A percentile compares a stretch with the other conserved stretches of the same genome.
Conservation (phyloP, 2,329 filamentous ascomycete genomes). For the Lachnellula arida region DNA sequence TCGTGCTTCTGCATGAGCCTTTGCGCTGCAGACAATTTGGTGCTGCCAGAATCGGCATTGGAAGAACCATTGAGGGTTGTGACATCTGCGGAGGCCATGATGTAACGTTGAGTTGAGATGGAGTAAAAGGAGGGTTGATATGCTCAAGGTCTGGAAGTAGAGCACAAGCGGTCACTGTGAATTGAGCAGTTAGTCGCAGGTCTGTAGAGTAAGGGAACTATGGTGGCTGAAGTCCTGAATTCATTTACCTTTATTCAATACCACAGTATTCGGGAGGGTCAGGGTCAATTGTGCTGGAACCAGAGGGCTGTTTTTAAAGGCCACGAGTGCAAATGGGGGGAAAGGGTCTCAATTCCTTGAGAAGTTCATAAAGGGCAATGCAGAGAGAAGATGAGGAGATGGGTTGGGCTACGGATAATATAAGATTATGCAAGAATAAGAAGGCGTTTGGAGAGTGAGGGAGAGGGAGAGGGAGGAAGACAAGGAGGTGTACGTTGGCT, state of each 20-base stretch:
- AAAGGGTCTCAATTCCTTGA: conserved; percentile 16
- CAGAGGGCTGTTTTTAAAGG: conserved; percentile 15
- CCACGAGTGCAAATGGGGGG: conserved; percentile 24
- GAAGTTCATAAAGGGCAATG: conserved; percentile 26
- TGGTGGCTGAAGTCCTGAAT: neutral
- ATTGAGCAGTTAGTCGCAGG: neutral
- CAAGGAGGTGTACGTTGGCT: neutral
- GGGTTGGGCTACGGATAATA: conserved; percentile 3
- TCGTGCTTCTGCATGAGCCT: conserved; percentile 62
- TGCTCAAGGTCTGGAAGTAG: neutral
- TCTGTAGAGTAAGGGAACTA: no score
- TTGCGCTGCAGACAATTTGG: conserved; percentile 37
- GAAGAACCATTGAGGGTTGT: conserved; percentile 15
- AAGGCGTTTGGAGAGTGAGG: neutral
- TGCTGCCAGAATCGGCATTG: conserved; percentile 17
- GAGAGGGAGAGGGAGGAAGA: neutral
- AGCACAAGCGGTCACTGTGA: neutral
- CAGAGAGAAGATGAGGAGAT: conserved; percentile 6
- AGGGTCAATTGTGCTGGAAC: neutral
- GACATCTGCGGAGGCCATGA: conserved; percentile 26
- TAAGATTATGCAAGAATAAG: conserved; percentile 20
- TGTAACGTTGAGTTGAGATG: conserved; percentile 6
- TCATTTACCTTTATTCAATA: neutral
- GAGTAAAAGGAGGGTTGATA: conserved; percentile 1
- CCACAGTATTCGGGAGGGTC: neutral